Base-by-base conservation (phyloP, 2,329 filamentous ascomycete species). In the Xylariales sp. region DNA sequence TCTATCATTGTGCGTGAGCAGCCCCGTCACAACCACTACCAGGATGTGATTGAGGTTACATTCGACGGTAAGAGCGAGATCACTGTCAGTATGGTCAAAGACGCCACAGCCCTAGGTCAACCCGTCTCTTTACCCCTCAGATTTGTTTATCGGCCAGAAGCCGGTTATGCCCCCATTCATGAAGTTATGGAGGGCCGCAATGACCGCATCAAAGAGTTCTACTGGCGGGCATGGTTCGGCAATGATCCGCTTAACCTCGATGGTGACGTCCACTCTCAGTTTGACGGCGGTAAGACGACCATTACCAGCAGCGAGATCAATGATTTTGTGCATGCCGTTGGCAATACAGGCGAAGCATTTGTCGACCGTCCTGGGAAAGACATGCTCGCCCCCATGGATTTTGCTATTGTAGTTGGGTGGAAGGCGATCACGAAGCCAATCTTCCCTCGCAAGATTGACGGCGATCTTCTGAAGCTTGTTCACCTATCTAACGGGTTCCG, bases 391-490 rank as follows among this genome's bases (percentile, higher is more conserved):
- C 96, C 97, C 39, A 99, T 99, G 96, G 96, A 99, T 81, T 99
- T 97, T 76, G 94, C 94, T 72, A 97, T 97, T 73, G 94, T 97
- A n/a, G 92, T 97, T 58, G 94, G 94, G 70, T 97, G 94, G 94
- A 98, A 99, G 84, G 96, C 96, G 50, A 99, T 99, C 77, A 99
- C 94, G 10, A 98, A 98, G 87, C 96, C 96, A 14, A 99, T 99
- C 81, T 99, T 99, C 87, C 96, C 96, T 72, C 91, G 94, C 74
- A 93, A 90, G 69, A 98, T 99, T 75, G 96, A 99, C 75, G 96
- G 97, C 72, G 96, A 99, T 78, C 85, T 99, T 62, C 87, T 99
- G 69, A 97, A 97, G 83, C 89, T 99, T 62, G 95, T 99, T 12
- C 96, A 99, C 82, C 83, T 99, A 69, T 98, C 96, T 56, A 99